Evolutionary conservation across 306 rosid species (phyloP).

Genomic region (Trifolium fragiferum): DNA sequence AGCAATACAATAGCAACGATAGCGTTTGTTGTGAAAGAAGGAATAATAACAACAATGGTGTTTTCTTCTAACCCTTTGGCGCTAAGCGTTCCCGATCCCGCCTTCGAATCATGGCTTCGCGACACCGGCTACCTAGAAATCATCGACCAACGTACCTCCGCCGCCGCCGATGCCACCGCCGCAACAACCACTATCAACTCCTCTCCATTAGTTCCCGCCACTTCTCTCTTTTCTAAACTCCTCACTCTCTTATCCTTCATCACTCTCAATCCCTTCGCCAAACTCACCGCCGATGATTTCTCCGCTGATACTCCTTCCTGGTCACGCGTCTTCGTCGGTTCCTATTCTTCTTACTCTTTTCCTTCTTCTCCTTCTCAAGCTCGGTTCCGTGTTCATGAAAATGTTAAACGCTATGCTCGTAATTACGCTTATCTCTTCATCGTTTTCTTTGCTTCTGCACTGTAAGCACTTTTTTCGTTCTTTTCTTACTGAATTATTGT

Average conservation of each 20-base stretch:
- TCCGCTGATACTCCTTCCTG: conserved; percentile 76
- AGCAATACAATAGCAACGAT: neutral
- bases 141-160: conserved; percentile 79
- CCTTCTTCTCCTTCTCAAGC: conserved; percentile 85
- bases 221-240: conserved; percentile 61
- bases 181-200: conserved; percentile 38
- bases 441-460: conserved; percentile 70
- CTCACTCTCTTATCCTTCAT: conserved; percentile 72
- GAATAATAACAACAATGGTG: conserved; percentile 51
- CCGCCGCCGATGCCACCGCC: conserved; percentile 47
- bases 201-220: conserved; percentile 39
- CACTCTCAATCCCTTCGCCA: conserved; percentile 78
- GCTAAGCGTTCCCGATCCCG: conserved; percentile 90
- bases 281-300: conserved; percentile 79
- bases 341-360: conserved; percentile 67
- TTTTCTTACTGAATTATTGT: neutral
- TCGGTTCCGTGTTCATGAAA: conserved; percentile 82
- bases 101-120: conserved; percentile 96
- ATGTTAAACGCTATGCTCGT: conserved; percentile 87
- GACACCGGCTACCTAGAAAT: conserved; percentile 90
- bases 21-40: neutral
- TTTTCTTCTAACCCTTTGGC: conserved; percentile 87
- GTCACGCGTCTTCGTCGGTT: conserved; percentile 71
- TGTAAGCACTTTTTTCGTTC: conserved; percentile 47
- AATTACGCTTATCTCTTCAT: conserved; percentile 80